Percentiles rank a stretch among this genome's conserved stretches.
These are phyloP conservation scores for Neonectria coccinea DNA, from an alignment of 2,329 filamentous ascomycete species.

Conservation along the genomic window DNA sequence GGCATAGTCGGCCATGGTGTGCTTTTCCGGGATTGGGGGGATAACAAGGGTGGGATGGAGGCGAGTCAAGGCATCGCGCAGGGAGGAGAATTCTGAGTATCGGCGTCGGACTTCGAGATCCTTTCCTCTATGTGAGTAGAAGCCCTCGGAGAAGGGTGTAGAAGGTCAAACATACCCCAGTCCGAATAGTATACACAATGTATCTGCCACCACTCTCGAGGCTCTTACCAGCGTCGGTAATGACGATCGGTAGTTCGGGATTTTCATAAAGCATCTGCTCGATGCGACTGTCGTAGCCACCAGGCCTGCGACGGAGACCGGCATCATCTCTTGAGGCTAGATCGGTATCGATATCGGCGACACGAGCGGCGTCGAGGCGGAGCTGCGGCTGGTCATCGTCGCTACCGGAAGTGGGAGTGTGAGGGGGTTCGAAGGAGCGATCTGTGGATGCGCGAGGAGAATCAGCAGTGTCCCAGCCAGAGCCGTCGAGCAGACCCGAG, in stretches of 20 bases:
- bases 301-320: slow-evolving; percentile 76
- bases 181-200: slow-evolving; percentile 97
- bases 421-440: slow-evolving; percentile 70
- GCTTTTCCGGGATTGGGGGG: slow-evolving; percentile 97
- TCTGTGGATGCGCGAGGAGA: slow-evolving; percentile 41
- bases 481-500: slow-evolving; percentile 5
- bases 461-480: slow-evolving; percentile 24
- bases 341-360: slow-evolving; percentile 61
- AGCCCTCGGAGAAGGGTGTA: not conserved
- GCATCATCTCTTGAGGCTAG: slow-evolving; percentile 56
- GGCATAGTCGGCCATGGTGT: slow-evolving; percentile 98
- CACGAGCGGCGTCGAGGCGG: slow-evolving; percentile 41
- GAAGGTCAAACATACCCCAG: slow-evolving; percentile 80
- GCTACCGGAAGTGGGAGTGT: slow-evolving; percentile 78
- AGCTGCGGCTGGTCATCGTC: slow-evolving; percentile 70
- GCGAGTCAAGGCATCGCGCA: slow-evolving; percentile 88
- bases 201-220: slow-evolving; percentile 90
- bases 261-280: slow-evolving; percentile 98
- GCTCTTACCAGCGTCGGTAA: slow-evolving; percentile 96
- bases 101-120: slow-evolving; percentile 94
- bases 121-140: slow-evolving; percentile 57
- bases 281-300: slow-evolving; percentile 92
- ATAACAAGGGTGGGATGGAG: slow-evolving; percentile 96
- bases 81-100: slow-evolving; percentile 95
- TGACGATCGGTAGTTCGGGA: slow-evolving; percentile 87